These are phyloP conservation scores for Podospora bellae-mahoneyi DNA, from an alignment of 495 filamentous ascomycete genomes.

Conservation along the genomic window DNA sequence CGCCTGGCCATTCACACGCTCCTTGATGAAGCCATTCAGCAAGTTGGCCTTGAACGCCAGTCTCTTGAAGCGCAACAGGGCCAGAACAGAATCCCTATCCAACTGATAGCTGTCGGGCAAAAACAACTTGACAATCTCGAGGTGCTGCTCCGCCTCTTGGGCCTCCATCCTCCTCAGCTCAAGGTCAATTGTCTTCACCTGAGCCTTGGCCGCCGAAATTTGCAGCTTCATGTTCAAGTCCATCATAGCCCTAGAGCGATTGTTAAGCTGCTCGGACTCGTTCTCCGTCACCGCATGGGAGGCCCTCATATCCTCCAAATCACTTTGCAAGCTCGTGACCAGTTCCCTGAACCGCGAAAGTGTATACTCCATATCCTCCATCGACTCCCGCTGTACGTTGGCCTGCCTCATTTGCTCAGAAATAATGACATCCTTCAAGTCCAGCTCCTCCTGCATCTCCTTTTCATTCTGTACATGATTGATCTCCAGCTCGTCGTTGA, in stretches of 20 bases:
- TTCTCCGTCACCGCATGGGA: constrained; percentile 88
- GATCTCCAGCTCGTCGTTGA: constrained; percentile 89
- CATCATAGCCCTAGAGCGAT: constrained; percentile 86
- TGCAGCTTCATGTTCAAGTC: constrained; percentile 94
- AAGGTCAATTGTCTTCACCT: constrained; percentile 88
- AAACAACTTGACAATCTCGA: constrained; percentile 82
- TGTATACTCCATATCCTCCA: constrained; percentile 87
- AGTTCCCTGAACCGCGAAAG: constrained; percentile 83
- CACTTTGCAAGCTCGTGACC: constrained; percentile 78
- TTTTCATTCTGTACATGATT: constrained; percentile 91
- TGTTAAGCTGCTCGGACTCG: constrained; percentile 81
- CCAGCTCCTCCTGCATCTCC: constrained; percentile 89
- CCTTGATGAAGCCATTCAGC: constrained; percentile 74
- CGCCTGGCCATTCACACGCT: constrained; percentile 58
- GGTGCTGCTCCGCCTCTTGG: constrained; percentile 82
- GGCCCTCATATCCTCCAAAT: constrained; percentile 86
- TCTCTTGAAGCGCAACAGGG: constrained; percentile 80
- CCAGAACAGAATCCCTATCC: constrained; percentile 78
- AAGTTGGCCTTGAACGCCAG: constrained; percentile 84
- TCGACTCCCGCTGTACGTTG: constrained; percentile 64
- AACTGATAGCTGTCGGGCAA: constrained; percentile 79
- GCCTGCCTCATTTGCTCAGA: constrained; percentile 68
- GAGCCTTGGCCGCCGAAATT: constrained; percentile 80
- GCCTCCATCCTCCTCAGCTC: constrained; percentile 85
- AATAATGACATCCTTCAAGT: constrained; percentile 73